Conservation (phyloP, 176 grass and related monocot species). For the Triticum urartu region DNA sequence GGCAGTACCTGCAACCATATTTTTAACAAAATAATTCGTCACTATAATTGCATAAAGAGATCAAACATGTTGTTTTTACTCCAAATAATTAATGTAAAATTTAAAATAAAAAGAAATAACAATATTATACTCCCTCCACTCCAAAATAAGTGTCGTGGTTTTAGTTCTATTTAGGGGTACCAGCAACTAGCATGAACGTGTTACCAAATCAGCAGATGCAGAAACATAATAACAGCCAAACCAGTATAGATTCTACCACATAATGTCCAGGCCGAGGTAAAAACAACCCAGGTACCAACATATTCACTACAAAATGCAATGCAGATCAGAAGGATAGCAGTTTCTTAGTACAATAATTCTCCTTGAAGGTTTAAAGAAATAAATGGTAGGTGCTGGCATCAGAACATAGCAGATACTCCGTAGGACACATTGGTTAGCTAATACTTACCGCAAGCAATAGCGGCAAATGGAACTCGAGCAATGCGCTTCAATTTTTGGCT, state of each 20-base stretch:
- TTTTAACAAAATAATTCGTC: background rate
- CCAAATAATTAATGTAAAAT: background rate
- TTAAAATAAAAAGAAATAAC: background rate
- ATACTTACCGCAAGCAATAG: constrained; percentile 52
- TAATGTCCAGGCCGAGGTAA: background rate
- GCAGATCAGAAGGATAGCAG: background rate
- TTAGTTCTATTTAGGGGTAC: background rate
- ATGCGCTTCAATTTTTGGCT: constrained; percentile 65
- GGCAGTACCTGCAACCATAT: constrained; percentile 50
- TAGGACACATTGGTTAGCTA: background rate
- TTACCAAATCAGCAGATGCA: background rate
- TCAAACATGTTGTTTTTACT: background rate
- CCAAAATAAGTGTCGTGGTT: too few species aligned
- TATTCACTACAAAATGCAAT: background rate
- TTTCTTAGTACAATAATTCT: background rate
- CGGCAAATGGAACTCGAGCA: constrained; percentile 58
- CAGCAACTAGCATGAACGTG: background rate
- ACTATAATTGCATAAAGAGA: background rate
- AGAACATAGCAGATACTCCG: background rate
- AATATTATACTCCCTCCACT: background rate
- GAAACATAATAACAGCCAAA: background rate
- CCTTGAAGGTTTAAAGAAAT: background rate
- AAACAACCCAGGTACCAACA: background rate
- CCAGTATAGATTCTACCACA: background rate
- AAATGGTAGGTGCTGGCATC: background rate